Evolutionary conservation across 108 stramenopile species (phyloP).

Genomic region (Stephanodiscus minutulus): DNA sequence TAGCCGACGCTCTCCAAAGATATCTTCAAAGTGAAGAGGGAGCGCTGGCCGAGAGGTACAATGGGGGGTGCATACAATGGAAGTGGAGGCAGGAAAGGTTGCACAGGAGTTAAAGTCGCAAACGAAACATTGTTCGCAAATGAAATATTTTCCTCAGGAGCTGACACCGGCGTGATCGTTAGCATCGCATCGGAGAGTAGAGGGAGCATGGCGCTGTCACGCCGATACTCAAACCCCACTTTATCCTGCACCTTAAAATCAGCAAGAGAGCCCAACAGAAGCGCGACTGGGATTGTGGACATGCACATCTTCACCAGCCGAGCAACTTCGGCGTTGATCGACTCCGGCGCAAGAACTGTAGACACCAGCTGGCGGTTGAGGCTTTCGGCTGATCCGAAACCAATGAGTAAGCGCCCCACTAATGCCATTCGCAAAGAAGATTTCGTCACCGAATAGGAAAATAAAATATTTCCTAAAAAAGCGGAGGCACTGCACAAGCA

Average conservation of each 20-base stretch:
- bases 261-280: constrained; percentile 35
- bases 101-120: constrained; percentile 1
- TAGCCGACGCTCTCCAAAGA: constrained; percentile 35
- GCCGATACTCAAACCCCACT: not conserved
- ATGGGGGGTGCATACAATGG: constrained; percentile 12
- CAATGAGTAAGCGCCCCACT: constrained; percentile 42
- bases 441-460: constrained; percentile 15
- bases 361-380: constrained; percentile 32
- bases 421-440: constrained; percentile 37
- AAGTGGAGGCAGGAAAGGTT: constrained; percentile 17
- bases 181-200: not conserved
- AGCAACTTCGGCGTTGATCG: constrained; percentile 34
- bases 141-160: not conserved
- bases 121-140: not conserved
- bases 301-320: constrained; percentile 21
- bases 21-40: constrained; percentile 33
- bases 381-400: constrained; percentile 39
- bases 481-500: constrained; percentile 18
- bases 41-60: constrained; percentile 25
- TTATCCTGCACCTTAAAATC: constrained; percentile 28
- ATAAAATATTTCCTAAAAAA: constrained; percentile 45
- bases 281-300: constrained; percentile 21
- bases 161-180: not conserved
- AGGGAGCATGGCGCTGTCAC: not conserved
- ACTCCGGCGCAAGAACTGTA: constrained; percentile 19